Evolutionary conservation across 1,139 yeast genomes (phyloP), one percentile per base, ranked within the genome.

Genomic region (Saccharomyces hybrid): DNA sequence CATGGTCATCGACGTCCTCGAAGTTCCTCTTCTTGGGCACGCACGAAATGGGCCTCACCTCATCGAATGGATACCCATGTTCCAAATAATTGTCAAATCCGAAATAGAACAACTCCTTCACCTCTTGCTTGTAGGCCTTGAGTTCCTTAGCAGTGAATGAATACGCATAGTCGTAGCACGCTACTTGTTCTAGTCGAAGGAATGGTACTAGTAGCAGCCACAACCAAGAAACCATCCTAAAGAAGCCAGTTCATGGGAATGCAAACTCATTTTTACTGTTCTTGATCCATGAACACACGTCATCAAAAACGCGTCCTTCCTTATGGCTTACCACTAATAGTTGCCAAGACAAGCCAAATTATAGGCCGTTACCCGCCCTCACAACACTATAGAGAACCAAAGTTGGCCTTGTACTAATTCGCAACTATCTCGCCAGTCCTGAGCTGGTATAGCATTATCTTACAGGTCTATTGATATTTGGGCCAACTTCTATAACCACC

Each of bases 51-150:
- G 98, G 97, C 47, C 78, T 72, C 6, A 91, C 81, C 65, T 89
- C 97, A 69, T 91, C 98, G 26, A 74, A 80, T 0, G 98, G 98
- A 63, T 81, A 89, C 0, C 90, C 97, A 63, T 77, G 64, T 1
- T 72, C 69, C 73, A 87, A 75, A 66, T 91, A 91, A 13, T 83
- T 77, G 52, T 75, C 65, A 86, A 95, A 88, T 0, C 88, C 95
- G 71, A 88, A 95, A 55, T 80, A 70, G 62, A 90, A 88, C 52
- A 90, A 72, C 2, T 68, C 64, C 56, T 69, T 71, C 0, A 95
- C 81, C 58, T 83, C 83, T 20, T 74, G 66, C 58, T 73, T 74
- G 34, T 84, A 73, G 13, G 68, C 58, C 3, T 66, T 57, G 8
- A 85, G 63, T 61, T 85, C 89, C 2, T 64, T 60, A 11, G 76